Evolutionary conservation across 2,329 filamentous ascomycete genomes (phyloP).

Genomic region (Alternaria triticimaculans): DNA sequence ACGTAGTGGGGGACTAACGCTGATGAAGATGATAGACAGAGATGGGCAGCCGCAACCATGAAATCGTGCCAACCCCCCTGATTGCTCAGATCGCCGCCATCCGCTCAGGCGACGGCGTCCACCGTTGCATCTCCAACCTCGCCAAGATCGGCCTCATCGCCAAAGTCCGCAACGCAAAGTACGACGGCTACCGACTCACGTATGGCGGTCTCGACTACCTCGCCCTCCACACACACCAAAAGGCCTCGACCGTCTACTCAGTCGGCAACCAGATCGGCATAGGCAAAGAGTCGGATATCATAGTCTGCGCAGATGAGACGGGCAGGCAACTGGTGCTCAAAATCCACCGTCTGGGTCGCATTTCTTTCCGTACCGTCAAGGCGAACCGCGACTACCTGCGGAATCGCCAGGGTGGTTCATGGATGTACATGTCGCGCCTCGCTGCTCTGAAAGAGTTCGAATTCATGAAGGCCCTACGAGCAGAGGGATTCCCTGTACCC

Average conservation of each 20-base stretch:
- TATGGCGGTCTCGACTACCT: constrained; percentile 98
- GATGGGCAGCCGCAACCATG: constrained; percentile 93
- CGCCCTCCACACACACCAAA: constrained; percentile 88
- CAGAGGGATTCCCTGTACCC: constrained; percentile 89
- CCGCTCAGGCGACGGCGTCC: constrained; percentile 74
- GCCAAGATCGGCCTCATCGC: constrained; percentile 93
- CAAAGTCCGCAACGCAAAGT: constrained; percentile 92
- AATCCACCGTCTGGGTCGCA: constrained; percentile 92
- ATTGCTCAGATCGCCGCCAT: constrained; percentile 86
- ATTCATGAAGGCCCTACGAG: constrained; percentile 86
- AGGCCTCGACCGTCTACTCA: constrained; percentile 81
- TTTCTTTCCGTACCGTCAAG: constrained; percentile 96
- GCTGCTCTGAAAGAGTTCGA: constrained; percentile 93
- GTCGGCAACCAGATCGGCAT: constrained; percentile 95
- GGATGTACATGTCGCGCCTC: constrained; percentile 97
- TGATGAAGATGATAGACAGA: constrained; percentile 71
- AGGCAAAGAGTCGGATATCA: constrained; percentile 97
- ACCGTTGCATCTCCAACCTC: constrained; percentile 85
- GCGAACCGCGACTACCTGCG: constrained; percentile 94
- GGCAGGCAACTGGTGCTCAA: constrained; percentile 86
- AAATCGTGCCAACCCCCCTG: constrained; percentile 88
- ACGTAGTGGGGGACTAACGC: constrained; percentile 45
- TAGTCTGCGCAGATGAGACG: constrained; percentile 82
- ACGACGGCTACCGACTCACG: constrained; percentile 95
- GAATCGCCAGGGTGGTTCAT: constrained; percentile 79